Base-by-base conservation (phyloP, 1,284 basidiomycete species). In the Austroboletus novae-zelandiae region DNA sequence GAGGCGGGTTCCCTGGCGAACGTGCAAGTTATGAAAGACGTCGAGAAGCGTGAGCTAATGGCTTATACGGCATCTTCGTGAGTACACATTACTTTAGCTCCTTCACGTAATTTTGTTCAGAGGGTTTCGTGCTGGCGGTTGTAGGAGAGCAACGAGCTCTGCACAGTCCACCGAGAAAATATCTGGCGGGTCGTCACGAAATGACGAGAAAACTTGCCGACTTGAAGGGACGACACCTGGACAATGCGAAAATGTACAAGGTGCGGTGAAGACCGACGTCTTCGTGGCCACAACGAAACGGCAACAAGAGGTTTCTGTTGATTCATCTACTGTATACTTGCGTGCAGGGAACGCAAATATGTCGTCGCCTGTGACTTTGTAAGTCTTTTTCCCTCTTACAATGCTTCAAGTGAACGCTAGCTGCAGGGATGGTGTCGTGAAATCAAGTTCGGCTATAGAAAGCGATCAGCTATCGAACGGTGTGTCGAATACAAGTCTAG, bases 31-130 rank as follows among this genome's bases (percentile, higher is more conserved):
- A 27, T 8, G 9, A n/a, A 35, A 0, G 32, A 27, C 3, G 8
- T 23, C 5, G 29, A 35, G 6, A 32, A 18, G 32, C 11, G 9
- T 17, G 11, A 43, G 10, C 3, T 34, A 42, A 50, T n/a, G 9
- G 36, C 29, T 9, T 9, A 10, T 27, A 20, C 6, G 9, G 30
- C 7, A 18, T 45, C 54, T 17, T 30, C 17, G 56, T 57, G 42
- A 50, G 57, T 53, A n/a, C 17, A n/a, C 30, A 17, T 14, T 23
- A 13, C n/a, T 20, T 27, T n/a, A 3, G 8, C 17, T 25, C 11
- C 2, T 35, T 10, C 13, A 10, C 31, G 9, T 4, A 18, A 18
- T 20, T 36, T 9, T 44, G 34, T 34, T 47, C 11, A 37, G 20
- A 30, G 41, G n/a, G 10, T 17, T 40, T 47, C 18, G 30, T 14